Evolutionary conservation across 2,329 filamentous ascomycete species (phyloP), one percentile per base, ranked within the genome.

Genomic region (Aspergillus ustus): DNA sequence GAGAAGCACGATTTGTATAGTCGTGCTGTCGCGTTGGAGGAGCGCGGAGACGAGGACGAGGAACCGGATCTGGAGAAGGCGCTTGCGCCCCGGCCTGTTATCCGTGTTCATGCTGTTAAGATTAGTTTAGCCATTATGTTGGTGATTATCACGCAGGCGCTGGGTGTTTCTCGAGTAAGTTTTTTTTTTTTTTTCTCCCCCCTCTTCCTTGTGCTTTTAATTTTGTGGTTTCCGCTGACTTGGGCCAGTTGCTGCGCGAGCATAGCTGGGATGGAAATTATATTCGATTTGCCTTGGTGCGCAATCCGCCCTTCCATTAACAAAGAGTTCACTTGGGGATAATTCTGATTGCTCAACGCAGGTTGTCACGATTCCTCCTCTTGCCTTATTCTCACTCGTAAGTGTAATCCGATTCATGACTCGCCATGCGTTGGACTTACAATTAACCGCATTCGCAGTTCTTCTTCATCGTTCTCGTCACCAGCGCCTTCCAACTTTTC

Each of bases 381-480:
- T 64, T 20, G 59, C 54, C 11, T 28, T 70, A 15, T 66, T 66
- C 20, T 66, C 62, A 3, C 53, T 63, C 55, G 58, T 63, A 45
- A 48, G 55, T 22, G 20, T 43, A 13, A 11, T 52, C 13, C 11
- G 7, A 44, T 44, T 2, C 8, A 13, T 28, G 8, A 7, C 34
- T 29, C 13, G n/a, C 1, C 44, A 15, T 22, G 20, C 9, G n/a
- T 40, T 2, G 28, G 29, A 19, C 0, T 28, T 8, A 70, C 29
- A 19, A 9, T 7, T 52, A 40, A 52, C 31, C 31, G 4, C 28
- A 20, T 17, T 9, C 2, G 37, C 15, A 54, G 66, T 83, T 83
- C 73, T 82, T 83, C 74, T 82, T 81, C 74, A 79, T 82, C 66
- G 75, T 80, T 34, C 62, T 81, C 7, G 71, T 78, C 51, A 74